Percentiles rank a stretch among this genome's conserved stretches.
These are phyloP conservation scores for Fusarium sp. DNA, from an alignment of 2,329 filamentous ascomycete genomes.

Conservation along the genomic window DNA sequence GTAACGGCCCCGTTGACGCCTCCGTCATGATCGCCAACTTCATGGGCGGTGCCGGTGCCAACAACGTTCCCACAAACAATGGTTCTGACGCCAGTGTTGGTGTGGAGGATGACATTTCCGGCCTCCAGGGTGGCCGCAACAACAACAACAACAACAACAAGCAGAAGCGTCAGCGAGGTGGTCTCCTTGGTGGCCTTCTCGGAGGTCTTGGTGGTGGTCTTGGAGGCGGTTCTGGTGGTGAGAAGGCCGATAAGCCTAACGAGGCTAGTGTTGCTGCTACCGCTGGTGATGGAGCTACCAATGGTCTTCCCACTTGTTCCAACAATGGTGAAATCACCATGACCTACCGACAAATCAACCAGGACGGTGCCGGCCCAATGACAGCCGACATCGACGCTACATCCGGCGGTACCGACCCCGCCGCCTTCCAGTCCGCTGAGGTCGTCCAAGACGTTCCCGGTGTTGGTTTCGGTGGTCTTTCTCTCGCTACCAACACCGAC, in stretches of 20 bases:
- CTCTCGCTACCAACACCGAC: conserved; percentile 69
- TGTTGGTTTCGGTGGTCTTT: conserved; percentile 65
- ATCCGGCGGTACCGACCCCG: conserved; percentile 69
- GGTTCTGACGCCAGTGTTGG: conserved; percentile 54
- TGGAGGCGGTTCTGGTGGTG: conserved; percentile 27
- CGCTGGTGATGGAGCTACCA: conserved; percentile 63
- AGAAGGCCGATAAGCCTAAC: conserved; percentile 51
- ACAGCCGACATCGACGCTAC: conserved; percentile 70
- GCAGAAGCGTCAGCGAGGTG: conserved; percentile 49
- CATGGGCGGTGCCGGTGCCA: conserved; percentile 59
- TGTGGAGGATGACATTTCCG: conserved; percentile 58
- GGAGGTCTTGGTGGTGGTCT: conserved; percentile 30
- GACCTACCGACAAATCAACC: conserved; percentile 75
- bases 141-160: conserved; percentile 9
- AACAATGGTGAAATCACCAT: conserved; percentile 71
- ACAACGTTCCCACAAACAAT: conserved; percentile 51
- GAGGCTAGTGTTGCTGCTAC: conserved; percentile 63
- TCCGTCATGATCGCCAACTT: conserved; percentile 68
- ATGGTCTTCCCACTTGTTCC: conserved; percentile 69
- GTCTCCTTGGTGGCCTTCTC: conserved; percentile 40
- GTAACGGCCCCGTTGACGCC: conserved; percentile 69
- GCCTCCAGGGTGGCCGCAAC: conserved; percentile 17
- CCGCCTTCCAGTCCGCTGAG: conserved; percentile 69
- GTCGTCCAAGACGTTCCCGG: conserved; percentile 73
- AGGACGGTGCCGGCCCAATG: conserved; percentile 75